Evolutionary conservation across 768 basidiomycete species (phyloP).

Genomic region (Termitomyces sp.): DNA sequence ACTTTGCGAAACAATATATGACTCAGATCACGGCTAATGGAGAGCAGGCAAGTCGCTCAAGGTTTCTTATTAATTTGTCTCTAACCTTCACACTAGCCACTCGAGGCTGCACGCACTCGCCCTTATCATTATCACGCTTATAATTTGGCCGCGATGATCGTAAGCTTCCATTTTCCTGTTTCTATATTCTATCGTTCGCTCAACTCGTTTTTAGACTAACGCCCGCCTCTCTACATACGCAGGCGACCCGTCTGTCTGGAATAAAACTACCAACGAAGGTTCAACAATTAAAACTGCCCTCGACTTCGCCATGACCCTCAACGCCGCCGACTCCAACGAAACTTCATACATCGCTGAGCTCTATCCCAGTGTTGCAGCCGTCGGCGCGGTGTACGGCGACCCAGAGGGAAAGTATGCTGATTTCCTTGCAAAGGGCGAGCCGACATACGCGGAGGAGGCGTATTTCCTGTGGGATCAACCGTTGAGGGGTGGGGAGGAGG

Average conservation of each 20-base stretch:
- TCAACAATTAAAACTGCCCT: conserved; percentile 57
- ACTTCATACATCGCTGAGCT: conserved; percentile 43
- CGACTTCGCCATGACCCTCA: conserved; percentile 52
- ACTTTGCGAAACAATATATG: conserved; percentile 48
- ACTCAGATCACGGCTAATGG: conserved; percentile 54
- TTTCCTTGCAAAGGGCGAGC: conserved; percentile 37
- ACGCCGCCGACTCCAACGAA: conserved; percentile 28
- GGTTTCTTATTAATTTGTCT: neutral
- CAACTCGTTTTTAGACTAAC: conserved; percentile 40
- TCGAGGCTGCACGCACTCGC: conserved; percentile 56
- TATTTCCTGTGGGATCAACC: conserved; percentile 58
- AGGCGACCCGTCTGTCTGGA: conserved; percentile 46
- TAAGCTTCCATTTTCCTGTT: conserved; percentile 24
- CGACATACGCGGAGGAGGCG: conserved; percentile 38
- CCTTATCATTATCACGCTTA: conserved; percentile 68
- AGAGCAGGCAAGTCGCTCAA: conserved; percentile 41
- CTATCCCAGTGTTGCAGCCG: conserved; percentile 54
- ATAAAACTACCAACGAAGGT: conserved; percentile 42
- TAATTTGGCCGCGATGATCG: conserved; percentile 68
- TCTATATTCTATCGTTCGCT: neutral
- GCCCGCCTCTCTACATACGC: conserved; percentile 49
- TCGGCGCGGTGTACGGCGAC: conserved; percentile 60
- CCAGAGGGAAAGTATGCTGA: conserved; percentile 49
- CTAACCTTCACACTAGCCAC: conserved; percentile 35
- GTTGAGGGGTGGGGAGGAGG: conserved; percentile 29